Percentiles rank a stretch among this genome's conserved stretches.
phyloP scores from a whole-genome alignment of 2,329 filamentous ascomycete species.

The Fusarium palustre region DNA sequence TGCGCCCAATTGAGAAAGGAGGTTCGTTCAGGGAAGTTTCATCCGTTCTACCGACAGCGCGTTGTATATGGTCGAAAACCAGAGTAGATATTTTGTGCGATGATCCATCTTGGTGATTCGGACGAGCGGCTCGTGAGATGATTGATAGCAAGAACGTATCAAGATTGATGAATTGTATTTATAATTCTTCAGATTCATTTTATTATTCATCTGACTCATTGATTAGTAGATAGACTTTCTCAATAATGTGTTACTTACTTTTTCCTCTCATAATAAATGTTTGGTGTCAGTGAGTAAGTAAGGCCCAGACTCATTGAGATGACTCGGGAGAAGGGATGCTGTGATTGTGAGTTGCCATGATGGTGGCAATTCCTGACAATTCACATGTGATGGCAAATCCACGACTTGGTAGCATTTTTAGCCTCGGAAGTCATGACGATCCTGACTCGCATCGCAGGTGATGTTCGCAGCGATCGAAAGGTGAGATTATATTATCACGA shows the following conservation, averaged over 20 bases:
- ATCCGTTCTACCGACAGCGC: constrained; percentile 48
- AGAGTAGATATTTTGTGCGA: neutral
- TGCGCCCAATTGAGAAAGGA: constrained; percentile 52
- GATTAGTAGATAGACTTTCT: too few species aligned
- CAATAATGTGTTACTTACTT: too few species aligned
- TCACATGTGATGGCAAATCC: neutral
- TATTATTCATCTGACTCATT: too few species aligned
- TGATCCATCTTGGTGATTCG: neutral
- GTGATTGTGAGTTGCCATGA: too few species aligned
- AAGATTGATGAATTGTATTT: too few species aligned
- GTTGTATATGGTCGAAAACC: constrained; percentile 46
- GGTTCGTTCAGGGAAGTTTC: constrained; percentile 46
- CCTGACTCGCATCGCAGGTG: neutral
- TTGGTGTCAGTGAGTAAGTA: neutral
- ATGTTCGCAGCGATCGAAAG: neutral
- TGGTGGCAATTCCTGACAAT: neutral
- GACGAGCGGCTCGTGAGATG: neutral
- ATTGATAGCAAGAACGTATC: neutral
- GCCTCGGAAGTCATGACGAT: constrained; percentile 10
- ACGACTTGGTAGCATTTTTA: neutral
- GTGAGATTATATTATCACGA: neutral
- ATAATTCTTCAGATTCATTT: neutral
- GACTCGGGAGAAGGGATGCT: neutral
- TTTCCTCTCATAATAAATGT: neutral
- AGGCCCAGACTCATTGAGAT: neutral